Conservation (phyloP, 805 yeast species). For the Candida oleophila region DNA sequence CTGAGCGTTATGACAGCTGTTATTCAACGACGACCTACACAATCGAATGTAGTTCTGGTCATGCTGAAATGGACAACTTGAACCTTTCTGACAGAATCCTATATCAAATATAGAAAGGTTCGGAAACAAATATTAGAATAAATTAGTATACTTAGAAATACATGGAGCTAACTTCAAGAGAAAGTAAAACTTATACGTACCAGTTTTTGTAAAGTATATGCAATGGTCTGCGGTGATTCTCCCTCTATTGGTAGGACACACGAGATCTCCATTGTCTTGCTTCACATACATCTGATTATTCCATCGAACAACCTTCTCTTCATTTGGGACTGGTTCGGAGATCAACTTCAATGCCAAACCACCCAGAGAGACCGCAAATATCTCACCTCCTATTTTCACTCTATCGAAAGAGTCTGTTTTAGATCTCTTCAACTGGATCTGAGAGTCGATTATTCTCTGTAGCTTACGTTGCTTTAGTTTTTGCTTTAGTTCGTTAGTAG, state of each 20-base stretch:
- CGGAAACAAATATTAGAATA: constrained; percentile 13
- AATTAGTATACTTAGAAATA: background rate
- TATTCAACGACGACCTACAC: constrained; percentile 50
- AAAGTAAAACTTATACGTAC: constrained; percentile 21
- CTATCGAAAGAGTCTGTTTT: constrained; percentile 48
- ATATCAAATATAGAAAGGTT: constrained; percentile 17
- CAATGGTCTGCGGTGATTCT: constrained; percentile 20
- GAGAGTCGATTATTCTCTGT: constrained; percentile 4
- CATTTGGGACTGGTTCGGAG: constrained; percentile 11
- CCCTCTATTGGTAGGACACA: constrained; percentile 7
- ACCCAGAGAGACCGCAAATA: constrained; percentile 40
- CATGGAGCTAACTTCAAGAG: too few relatives aligned
- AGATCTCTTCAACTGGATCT: constrained; percentile 22
- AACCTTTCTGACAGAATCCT: constrained; percentile 56
- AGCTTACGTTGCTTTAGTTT: constrained; percentile 4
- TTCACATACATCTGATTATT: constrained; percentile 26
- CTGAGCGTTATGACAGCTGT: constrained; percentile 44
- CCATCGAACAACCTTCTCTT: constrained; percentile 25
- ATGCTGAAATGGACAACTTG: constrained; percentile 55
- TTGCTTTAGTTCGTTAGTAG: background rate
- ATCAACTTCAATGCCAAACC: constrained; percentile 44
- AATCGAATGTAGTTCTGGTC: constrained; percentile 49
- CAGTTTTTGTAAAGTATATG: constrained; percentile 38
- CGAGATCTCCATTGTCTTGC: constrained; percentile 25
- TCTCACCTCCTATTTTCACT: constrained; percentile 36